Conservation (phyloP, 345 rosid genomes). For the Alliaria petiolata region DNA sequence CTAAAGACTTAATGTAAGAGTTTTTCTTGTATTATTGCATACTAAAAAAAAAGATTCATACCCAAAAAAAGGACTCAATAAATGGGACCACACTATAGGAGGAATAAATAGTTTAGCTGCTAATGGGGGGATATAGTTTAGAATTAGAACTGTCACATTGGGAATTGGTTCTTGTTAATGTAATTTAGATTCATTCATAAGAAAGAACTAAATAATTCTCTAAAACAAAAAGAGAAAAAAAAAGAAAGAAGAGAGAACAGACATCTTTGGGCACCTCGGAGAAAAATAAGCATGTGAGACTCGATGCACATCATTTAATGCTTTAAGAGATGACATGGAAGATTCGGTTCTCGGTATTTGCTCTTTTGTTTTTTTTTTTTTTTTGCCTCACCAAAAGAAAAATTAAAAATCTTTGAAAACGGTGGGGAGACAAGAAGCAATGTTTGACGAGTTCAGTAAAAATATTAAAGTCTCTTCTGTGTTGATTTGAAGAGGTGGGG, state of each 20-base stretch:
- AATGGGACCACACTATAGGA: neutral
- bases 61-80: neutral
- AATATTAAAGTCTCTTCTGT: neutral
- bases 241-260: conserved; percentile 46
- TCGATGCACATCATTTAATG: conserved; percentile 58
- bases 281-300: conserved; percentile 46
- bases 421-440: conserved; percentile 46
- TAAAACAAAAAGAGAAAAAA: neutral
- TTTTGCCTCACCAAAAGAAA: neutral
- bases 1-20: neutral
- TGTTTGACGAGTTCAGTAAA: conserved; percentile 41
- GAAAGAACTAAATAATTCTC: conserved; percentile 7
- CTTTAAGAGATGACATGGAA: conserved; percentile 52
- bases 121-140: conserved; percentile 11
- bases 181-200: conserved; percentile 15
- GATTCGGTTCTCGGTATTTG: conserved; percentile 65
- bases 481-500: conserved; percentile 17
- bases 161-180: conserved; percentile 24
- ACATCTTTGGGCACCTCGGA: conserved; percentile 62
- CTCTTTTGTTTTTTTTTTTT: neutral
- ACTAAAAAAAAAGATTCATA: neutral
- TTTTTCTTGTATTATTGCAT: neutral
- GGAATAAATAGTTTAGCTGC: conserved; percentile 14
- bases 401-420: conserved; percentile 8
- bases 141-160: conserved; percentile 26